Conservation (phyloP, 78 protist species). For the Planoprotostelium fungivorum region DNA sequence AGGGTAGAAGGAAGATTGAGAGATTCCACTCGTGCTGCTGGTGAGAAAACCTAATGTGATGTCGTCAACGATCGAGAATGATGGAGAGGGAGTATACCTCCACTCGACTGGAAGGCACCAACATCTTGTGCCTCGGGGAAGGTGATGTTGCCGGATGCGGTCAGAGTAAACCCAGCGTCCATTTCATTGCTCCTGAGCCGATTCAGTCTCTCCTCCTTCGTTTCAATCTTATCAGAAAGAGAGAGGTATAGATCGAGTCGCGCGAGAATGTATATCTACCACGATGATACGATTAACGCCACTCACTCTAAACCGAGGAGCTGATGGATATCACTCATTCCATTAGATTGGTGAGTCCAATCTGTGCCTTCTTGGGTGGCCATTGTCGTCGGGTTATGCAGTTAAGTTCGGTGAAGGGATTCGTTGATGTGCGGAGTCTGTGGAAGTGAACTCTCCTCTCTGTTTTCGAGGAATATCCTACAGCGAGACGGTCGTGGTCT, state of each 20-base stretch:
- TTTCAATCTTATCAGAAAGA: too few species aligned
- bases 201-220: too few species aligned
- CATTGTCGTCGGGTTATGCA: too few species aligned
- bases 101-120: neutral
- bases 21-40: neutral
- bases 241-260: too few species aligned
- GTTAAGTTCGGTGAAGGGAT: too few species aligned
- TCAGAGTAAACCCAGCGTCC: neutral
- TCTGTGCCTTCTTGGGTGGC: too few species aligned
- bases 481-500: too few species aligned
- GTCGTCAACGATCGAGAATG: neutral
- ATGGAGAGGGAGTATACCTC: neutral
- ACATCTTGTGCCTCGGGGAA: neutral
- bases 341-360: neutral
- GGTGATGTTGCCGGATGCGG: neutral
- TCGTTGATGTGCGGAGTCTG: too few species aligned
- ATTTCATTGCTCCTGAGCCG: neutral
- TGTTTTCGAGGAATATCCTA: too few species aligned
- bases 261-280: too few species aligned
- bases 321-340: neutral
- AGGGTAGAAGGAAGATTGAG: neutral
- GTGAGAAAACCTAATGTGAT: neutral
- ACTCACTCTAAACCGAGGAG: neutral
- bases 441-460: too few species aligned
- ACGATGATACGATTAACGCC: neutral